Evolutionary conservation across 169 alveolate species (phyloP).

Genomic region (Plasmodium billcollinsi): DNA sequence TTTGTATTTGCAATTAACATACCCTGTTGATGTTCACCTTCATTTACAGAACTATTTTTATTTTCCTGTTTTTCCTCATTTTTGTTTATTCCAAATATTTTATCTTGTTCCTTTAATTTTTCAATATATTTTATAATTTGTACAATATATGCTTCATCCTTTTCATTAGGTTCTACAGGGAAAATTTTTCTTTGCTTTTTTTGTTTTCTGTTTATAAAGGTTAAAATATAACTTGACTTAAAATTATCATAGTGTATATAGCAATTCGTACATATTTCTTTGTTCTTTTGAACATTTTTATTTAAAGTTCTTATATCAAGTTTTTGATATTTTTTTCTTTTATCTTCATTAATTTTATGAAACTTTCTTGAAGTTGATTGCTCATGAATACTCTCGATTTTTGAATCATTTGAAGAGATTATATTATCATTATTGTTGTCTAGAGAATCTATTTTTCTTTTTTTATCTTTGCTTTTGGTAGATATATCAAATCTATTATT

Average conservation of each 20-base stretch:
- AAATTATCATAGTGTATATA: conserved; percentile 73
- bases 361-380: conserved; percentile 6
- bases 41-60: neutral
- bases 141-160: conserved; percentile 55
- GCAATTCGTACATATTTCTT: conserved; percentile 63
- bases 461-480: conserved; percentile 26
- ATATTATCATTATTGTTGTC: neutral
- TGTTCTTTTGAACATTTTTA: conserved; percentile 69
- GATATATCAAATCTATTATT: neutral
- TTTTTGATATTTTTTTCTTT: conserved; percentile 69
- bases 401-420: neutral
- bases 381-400: neutral
- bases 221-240: conserved; percentile 62
- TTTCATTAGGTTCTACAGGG: conserved; percentile 72
- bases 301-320: conserved; percentile 68
- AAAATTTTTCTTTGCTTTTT: conserved; percentile 72
- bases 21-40: neutral
- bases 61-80: neutral
- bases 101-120: conserved; percentile 46
- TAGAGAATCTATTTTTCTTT: conserved; percentile 32
- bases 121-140: conserved; percentile 71
- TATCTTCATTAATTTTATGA: conserved; percentile 24
- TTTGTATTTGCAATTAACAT: no score
- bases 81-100: conserved; percentile 32
- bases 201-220: conserved; percentile 75